Percentiles rank a stretch among this genome's conserved stretches.
Evolutionary conservation across 306 rosid species (phyloP).

Genomic region (Corylus americana): DNA sequence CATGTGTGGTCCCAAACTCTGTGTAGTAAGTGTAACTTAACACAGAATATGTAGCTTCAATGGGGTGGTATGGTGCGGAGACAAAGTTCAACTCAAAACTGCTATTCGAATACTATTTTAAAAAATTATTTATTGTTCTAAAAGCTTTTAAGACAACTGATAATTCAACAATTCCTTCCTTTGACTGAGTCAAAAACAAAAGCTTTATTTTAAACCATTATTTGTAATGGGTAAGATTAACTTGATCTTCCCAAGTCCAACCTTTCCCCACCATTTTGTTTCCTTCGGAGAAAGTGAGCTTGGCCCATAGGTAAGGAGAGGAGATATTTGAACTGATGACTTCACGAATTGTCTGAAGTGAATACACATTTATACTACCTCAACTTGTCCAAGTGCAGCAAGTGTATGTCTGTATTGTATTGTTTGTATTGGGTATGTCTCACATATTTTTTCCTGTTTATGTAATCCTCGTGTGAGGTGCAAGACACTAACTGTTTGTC

Average conservation of each 20-base stretch:
- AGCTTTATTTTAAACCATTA: background rate
- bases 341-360: background rate
- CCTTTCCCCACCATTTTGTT: background rate
- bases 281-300: background rate
- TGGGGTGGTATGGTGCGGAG: no score
- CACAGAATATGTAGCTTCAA: no score
- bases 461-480: constrained; percentile 14
- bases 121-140: no score
- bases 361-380: background rate
- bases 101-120: no score
- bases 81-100: no score
- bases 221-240: background rate
- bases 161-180: background rate
- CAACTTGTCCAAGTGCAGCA: background rate
- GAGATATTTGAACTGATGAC: background rate
- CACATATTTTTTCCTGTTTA: background rate
- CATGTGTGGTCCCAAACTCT: no score
- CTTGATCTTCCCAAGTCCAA: background rate
- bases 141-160: no score
- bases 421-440: constrained; percentile 8
- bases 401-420: background rate
- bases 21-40: no score
- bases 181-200: background rate
- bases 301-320: background rate
- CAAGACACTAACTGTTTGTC: constrained; percentile 27